Evolutionary conservation across 495 filamentous ascomycete genomes (phyloP).

Genomic region (Xanthoparmelia taractica): DNA sequence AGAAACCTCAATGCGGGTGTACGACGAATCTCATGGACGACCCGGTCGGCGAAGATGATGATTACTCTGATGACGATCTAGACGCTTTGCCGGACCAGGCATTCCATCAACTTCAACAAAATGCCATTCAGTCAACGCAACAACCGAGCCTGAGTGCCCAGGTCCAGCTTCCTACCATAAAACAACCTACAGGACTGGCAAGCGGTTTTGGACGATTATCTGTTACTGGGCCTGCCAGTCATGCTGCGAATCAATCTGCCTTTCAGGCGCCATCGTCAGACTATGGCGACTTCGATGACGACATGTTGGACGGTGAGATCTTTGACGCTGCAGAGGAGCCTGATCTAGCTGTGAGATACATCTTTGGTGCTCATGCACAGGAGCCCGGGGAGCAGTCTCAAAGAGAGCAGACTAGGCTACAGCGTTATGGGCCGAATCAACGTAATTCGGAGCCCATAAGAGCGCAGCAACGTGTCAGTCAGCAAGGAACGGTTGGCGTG

Average conservation of each 20-base stretch:
- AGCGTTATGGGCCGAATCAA: constrained; percentile 26
- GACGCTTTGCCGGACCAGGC: constrained; percentile 48
- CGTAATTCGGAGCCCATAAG: background rate
- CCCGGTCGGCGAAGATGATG: constrained; percentile 50
- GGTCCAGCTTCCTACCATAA: constrained; percentile 1
- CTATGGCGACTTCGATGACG: constrained; percentile 49
- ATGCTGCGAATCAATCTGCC: constrained; percentile 1
- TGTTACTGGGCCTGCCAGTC: background rate
- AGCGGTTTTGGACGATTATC: constrained; percentile 15
- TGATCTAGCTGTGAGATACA: constrained; percentile 28
- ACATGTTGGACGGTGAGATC: constrained; percentile 48
- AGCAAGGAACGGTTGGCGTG: background rate
- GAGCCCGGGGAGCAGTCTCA: constrained; percentile 24
- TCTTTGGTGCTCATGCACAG: constrained; percentile 27
- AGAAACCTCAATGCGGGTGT: constrained; percentile 20
- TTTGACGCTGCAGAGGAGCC: constrained; percentile 37
- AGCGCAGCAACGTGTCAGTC: background rate
- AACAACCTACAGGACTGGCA: constrained; percentile 1
- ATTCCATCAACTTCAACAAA: constrained; percentile 47
- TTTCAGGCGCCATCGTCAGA: constrained; percentile 30
- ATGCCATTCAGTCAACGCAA: constrained; percentile 48
- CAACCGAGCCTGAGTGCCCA: constrained; percentile 17
- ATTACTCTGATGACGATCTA: constrained; percentile 58
- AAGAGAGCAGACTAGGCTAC: constrained; percentile 31
- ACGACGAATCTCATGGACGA: constrained; percentile 47